These are phyloP conservation scores for Rhexocercosporidium sp. DNA, from an alignment of 2,329 filamentous ascomycete species.

Conservation along the genomic window DNA sequence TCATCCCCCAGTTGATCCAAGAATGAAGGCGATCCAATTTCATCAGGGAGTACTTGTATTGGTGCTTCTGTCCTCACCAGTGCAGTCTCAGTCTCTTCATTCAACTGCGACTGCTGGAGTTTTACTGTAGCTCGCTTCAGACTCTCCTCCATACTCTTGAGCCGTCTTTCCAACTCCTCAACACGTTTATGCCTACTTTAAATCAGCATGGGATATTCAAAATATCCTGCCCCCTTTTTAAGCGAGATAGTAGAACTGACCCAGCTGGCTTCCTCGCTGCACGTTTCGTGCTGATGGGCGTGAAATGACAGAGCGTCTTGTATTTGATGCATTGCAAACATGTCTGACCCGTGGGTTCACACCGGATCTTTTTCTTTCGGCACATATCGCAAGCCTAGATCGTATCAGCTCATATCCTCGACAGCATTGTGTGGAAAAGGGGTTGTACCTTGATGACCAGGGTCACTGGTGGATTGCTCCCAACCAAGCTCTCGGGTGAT, in stretches of 20 bases:
- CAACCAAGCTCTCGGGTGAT: slow-evolving; percentile 2
- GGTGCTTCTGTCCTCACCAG: not conserved
- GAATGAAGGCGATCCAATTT: not conserved
- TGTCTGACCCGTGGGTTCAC: slow-evolving; percentile 33
- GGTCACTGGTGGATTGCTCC: not conserved
- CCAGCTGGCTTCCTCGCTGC: slow-evolving; percentile 33
- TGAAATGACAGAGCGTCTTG: slow-evolving; percentile 40
- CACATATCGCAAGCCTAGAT: slow-evolving; percentile 40
- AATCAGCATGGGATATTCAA: not conserved
- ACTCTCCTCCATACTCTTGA: slow-evolving; percentile 31
- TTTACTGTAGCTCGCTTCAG: slow-evolving; percentile 21
- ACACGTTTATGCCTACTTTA: slow-evolving; percentile 25
- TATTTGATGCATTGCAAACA: slow-evolving; percentile 40
- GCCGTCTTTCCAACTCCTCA: slow-evolving; percentile 30
- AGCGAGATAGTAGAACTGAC: slow-evolving; percentile 26
- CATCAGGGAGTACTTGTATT: not conserved
- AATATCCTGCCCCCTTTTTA: slow-evolving; percentile 7
- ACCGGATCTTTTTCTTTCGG: slow-evolving; percentile 42
- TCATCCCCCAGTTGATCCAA: not conserved
- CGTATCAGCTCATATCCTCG: slow-evolving; percentile 1
- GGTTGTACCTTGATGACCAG: not conserved
- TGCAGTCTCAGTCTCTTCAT: not conserved
- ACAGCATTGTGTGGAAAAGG: not conserved
- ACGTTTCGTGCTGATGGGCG: slow-evolving; percentile 35
- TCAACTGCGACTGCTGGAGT: not conserved